Percentiles rank a stretch among this genome's conserved stretches.
Evolutionary conservation across 495 filamentous ascomycete genomes (phyloP).

Genomic region (Penicillium desertorum): DNA sequence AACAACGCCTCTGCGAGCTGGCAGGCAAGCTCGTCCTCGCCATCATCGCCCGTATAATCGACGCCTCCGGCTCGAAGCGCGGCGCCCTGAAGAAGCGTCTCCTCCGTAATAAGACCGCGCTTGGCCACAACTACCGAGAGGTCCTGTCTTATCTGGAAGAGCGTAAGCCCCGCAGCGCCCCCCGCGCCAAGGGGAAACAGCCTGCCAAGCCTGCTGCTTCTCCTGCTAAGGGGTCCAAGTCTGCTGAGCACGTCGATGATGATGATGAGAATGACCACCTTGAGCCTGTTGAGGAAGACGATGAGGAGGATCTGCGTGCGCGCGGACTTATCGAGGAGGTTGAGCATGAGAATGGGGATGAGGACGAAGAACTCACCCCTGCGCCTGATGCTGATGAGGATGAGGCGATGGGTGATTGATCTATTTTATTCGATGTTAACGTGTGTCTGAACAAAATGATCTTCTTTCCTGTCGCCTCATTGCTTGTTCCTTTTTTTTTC

Average conservation of each 20-base stretch:
- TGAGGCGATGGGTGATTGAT: slow-evolving; percentile 68
- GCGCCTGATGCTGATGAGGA: slow-evolving; percentile 60
- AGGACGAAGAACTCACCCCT: slow-evolving; percentile 40
- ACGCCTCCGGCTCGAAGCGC: slow-evolving; percentile 55
- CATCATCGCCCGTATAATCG: slow-evolving; percentile 69
- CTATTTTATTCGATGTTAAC: background rate
- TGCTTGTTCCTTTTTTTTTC: slow-evolving; percentile 8
- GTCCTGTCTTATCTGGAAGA: slow-evolving; percentile 73
- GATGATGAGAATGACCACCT: slow-evolving; percentile 53
- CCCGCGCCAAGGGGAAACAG: slow-evolving; percentile 49
- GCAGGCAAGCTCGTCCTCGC: slow-evolving; percentile 79
- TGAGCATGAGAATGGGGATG: slow-evolving; percentile 50
- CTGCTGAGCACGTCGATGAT: slow-evolving; percentile 48
- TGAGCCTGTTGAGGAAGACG: slow-evolving; percentile 52
- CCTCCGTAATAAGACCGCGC: slow-evolving; percentile 59
- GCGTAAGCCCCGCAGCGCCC: slow-evolving; percentile 44
- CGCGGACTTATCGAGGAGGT: slow-evolving; percentile 60
- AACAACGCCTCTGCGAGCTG: slow-evolving; percentile 80
- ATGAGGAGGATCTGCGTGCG: slow-evolving; percentile 60
- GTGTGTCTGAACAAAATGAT: slow-evolving; percentile 10
- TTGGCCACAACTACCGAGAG: slow-evolving; percentile 76
- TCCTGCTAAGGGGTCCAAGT: slow-evolving; percentile 37
- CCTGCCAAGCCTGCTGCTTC: slow-evolving; percentile 32
- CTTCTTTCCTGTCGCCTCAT: background rate
- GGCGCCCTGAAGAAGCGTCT: slow-evolving; percentile 65